Evolutionary conservation across 352 stramenopile genomes (phyloP).

Genomic region (Blastocystis sp.): DNA sequence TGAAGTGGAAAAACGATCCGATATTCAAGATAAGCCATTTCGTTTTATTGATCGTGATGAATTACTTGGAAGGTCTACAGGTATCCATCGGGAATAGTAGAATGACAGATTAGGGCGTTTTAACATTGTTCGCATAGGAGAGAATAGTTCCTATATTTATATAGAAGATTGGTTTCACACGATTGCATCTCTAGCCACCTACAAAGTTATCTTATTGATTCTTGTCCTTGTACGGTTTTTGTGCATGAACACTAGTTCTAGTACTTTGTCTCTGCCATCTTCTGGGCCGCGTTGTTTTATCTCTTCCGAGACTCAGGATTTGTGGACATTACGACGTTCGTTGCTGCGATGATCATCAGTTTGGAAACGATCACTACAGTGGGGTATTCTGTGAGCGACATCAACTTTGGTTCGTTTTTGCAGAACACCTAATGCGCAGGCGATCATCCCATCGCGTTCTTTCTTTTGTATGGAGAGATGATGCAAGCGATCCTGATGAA

Average conservation of each 20-base stretch:
- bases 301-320: conserved; percentile 37
- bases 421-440: background rate
- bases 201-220: conserved; percentile 50
- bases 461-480: conserved; percentile 54
- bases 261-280: conserved; percentile 45
- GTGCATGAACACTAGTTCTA: background rate
- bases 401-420: conserved; percentile 19
- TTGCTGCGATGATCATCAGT: conserved; percentile 48
- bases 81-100: background rate
- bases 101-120: conserved; percentile 26
- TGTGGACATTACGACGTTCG: conserved; percentile 54
- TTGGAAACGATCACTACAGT: conserved; percentile 58
- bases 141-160: conserved; percentile 57
- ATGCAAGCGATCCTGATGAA: conserved; percentile 59
- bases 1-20: background rate
- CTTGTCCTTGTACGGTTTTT: background rate
- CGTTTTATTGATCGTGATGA: conserved; percentile 35
- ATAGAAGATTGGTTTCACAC: conserved; percentile 59
- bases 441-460: conserved; percentile 35
- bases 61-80: background rate
- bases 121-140: conserved; percentile 34
- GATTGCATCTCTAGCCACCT: background rate
- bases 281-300: conserved; percentile 49
- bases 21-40: background rate
- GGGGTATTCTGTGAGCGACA: conserved; percentile 48